Percentiles rank a stretch among this genome's conserved stretches.
Evolutionary conservation across 441 rosid species (phyloP).

Genomic region (Capsella rubella): DNA sequence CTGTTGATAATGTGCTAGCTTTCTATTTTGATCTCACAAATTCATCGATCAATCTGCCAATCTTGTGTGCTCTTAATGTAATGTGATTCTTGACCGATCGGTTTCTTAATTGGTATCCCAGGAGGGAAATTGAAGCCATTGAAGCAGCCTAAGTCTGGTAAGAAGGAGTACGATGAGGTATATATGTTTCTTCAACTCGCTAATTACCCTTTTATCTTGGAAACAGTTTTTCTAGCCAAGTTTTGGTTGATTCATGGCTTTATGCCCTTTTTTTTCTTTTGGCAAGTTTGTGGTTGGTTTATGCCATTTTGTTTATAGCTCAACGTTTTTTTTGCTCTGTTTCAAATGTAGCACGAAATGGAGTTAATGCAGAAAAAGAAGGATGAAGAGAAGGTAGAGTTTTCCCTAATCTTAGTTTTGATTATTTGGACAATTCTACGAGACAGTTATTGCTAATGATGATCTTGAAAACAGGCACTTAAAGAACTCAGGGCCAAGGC

Average conservation of each 20-base stretch:
- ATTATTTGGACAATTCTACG: background rate
- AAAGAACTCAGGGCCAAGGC: slow-evolving; percentile 92
- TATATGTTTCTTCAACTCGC: background rate
- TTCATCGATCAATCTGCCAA: background rate
- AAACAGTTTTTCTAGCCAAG: background rate
- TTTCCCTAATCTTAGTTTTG: background rate
- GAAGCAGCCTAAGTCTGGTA: slow-evolving; percentile 79
- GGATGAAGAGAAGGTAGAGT: slow-evolving; percentile 77
- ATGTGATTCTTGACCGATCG: slow-evolving; percentile 3
- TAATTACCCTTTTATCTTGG: slow-evolving; percentile 8
- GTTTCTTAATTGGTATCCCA: slow-evolving; percentile 35
- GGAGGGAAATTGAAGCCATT: slow-evolving; percentile 96
- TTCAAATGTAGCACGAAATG: slow-evolving; percentile 57
- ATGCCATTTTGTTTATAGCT: background rate
- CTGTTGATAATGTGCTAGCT: background rate
- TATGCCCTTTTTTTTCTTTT: background rate
- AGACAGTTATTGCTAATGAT: background rate
- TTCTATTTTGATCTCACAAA: background rate
- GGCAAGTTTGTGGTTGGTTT: too few species aligned
- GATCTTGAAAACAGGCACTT: slow-evolving; percentile 59
- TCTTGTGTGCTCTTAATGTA: slow-evolving; percentile 6
- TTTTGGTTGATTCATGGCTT: background rate
- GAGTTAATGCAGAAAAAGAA: slow-evolving; percentile 87
- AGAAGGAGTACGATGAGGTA: slow-evolving; percentile 96
- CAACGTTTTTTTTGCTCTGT: slow-evolving; percentile 1